Evolutionary conservation across 2,329 filamentous ascomycete species (phyloP), one percentile per base, ranked within the genome.

Genomic region (Verticillium isaacii): DNA sequence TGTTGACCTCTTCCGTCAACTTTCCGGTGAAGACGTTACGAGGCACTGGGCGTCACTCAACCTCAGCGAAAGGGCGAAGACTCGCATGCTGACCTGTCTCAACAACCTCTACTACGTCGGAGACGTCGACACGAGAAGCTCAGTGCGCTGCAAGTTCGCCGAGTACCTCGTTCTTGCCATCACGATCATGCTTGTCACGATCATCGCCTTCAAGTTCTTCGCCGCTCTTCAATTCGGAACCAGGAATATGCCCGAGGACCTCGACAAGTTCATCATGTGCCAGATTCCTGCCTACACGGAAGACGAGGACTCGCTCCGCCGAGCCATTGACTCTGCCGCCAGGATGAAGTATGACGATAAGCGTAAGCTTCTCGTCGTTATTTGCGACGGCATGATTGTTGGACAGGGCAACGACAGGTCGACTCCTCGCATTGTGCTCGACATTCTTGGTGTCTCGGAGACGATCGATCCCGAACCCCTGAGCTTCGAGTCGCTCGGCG

Each of bases 301-400:
- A 80, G 95, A 98, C 72, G 96, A 99, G 75, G 96, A 99, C 0
- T 98, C 94, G 39, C 83, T 99, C 32, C 92, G 95, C 61, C 93
- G 94, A 82, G 95, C 95, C 63, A 97, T 99, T 69, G 95, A 99
- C 74, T 99, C 95, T 0, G 91, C 92, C 63, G 93, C 95, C 32
- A 86, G 93, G 64, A 97, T 97, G 93, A 89, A 88, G 67, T 99
- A 99, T 72, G 95, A 99, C 71, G 94, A 99, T 74, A 99, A 99
- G 81, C 92, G 95, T 71, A 99, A 99, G 81, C 84, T 99, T 14
- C 82, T 99, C 32, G 87, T 97, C 67, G 84, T 99, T 64, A 83
- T 99, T 66, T 99, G 95, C 71, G 95, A 99, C 72, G 95, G 95
- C 77, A 98, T 99, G 94, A 99, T 99, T 80, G 96, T 99, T 67